A percentile compares a stretch with the other conserved stretches of the same genome.
Evolutionary conservation across 768 basidiomycete species (phyloP).

Genomic region (Naganishia friedmannii): DNA sequence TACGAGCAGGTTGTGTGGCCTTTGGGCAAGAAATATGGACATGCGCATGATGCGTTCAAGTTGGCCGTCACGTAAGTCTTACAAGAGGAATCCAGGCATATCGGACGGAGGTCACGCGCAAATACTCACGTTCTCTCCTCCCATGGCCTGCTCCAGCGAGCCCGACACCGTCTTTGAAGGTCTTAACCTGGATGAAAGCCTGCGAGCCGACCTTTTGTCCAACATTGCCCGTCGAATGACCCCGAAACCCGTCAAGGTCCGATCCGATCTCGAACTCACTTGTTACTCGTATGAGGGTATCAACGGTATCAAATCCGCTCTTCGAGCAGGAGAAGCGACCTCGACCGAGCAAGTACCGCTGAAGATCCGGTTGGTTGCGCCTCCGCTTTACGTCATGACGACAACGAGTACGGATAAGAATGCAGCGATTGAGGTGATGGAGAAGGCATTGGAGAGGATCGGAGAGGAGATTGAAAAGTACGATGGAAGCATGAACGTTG

Average conservation of each 20-base stretch:
- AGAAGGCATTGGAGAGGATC: conserved; percentile 88
- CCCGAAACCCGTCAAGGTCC: conserved; percentile 96
- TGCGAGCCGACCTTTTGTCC: conserved; percentile 64
- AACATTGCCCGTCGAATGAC: conserved; percentile 94
- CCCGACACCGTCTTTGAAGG: conserved; percentile 76
- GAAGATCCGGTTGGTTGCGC: conserved; percentile 93
- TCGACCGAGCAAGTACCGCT: conserved; percentile 89
- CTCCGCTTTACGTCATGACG: conserved; percentile 90
- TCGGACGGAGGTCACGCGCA: no score
- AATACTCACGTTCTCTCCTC: not conserved
- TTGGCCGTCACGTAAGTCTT: conserved; percentile 77
- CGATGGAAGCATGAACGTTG: conserved; percentile 82
- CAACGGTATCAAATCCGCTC: conserved; percentile 89
- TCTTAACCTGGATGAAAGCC: conserved; percentile 60
- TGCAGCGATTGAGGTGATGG: conserved; percentile 85
- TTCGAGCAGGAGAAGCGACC: conserved; percentile 77
- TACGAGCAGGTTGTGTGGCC: conserved; percentile 95
- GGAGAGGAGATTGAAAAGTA: conserved; percentile 76
- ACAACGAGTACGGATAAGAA: conserved; percentile 95
- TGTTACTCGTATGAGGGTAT: conserved; percentile 95
- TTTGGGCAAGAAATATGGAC: conserved; percentile 83
- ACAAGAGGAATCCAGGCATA: no score
- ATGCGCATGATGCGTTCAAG: conserved; percentile 97
- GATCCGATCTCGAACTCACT: conserved; percentile 94
- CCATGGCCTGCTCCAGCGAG: conserved; percentile 57